phyloP scores from a whole-genome alignment of 352 stramenopile genomes.

The Phytophthora ohioensis region DNA sequence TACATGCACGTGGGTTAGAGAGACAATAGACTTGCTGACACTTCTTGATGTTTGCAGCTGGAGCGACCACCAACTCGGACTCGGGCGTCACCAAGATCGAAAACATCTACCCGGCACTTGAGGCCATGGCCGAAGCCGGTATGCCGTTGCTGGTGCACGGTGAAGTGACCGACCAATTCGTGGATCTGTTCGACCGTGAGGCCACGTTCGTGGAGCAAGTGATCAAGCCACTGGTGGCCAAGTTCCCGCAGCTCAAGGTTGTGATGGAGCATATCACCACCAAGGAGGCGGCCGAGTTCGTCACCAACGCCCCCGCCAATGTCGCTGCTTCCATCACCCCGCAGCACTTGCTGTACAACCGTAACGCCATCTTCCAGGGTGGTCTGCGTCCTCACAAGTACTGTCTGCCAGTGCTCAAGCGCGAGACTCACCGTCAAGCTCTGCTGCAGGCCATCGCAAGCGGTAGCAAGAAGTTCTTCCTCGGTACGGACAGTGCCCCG shows the following conservation, averaged over 20 bases:
- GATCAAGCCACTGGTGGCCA: constrained; percentile 94
- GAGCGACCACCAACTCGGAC: constrained; percentile 99
- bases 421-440: constrained; percentile 92
- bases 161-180: constrained; percentile 93
- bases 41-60: constrained; percentile 52
- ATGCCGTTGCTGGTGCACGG: constrained; percentile 97
- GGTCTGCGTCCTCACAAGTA: constrained; percentile 99
- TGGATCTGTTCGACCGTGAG: constrained; percentile 99
- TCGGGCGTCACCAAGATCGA: constrained; percentile 97
- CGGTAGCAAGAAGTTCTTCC: constrained; percentile 97
- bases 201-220: constrained; percentile 96
- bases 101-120: constrained; percentile 92
- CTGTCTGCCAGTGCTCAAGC: constrained; percentile 99
- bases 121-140: constrained; percentile 79
- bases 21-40: constrained; percentile 6
- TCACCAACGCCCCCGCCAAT: constrained; percentile 88
- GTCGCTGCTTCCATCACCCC: constrained; percentile 98
- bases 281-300: constrained; percentile 96
- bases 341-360: constrained; percentile 99
- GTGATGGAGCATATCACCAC: constrained; percentile 99
- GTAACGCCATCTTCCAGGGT: constrained; percentile 95
- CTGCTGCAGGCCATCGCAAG: constrained; percentile 92
- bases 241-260: constrained; percentile 96
- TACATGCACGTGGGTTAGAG: not conserved
- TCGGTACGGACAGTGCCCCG: constrained; percentile 98